Conservation (phyloP, 192 early-diverging fungal genomes). For the Helicostylum pulchrum region DNA sequence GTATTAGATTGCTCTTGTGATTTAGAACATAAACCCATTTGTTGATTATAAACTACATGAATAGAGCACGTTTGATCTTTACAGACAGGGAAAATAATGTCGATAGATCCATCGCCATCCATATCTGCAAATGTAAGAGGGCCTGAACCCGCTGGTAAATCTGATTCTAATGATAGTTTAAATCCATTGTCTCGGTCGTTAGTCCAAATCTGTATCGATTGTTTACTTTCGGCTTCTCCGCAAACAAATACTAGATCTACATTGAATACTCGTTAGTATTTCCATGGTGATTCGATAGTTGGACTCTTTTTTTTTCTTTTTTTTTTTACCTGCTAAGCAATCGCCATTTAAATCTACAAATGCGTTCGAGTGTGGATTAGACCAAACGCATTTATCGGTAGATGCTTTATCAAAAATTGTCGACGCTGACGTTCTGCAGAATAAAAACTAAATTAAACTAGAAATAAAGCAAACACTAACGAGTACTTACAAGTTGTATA, state of each 20-base stretch:
- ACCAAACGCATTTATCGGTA: constrained; percentile 54
- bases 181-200: constrained; percentile 65
- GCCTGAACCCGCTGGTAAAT: constrained; percentile 65
- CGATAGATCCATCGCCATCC: constrained; percentile 87
- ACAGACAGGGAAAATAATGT: constrained; percentile 77
- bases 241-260: constrained; percentile 66
- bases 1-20: constrained; percentile 33
- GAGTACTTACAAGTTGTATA: constrained; percentile 29
- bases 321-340: constrained; percentile 67
- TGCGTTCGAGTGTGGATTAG: constrained; percentile 85
- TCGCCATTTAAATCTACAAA: constrained; percentile 93
- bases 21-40: constrained; percentile 72
- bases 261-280: background rate
- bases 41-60: constrained; percentile 77
- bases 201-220: constrained; percentile 73
- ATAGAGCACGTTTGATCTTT: constrained; percentile 53
- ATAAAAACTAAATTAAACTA: background rate
- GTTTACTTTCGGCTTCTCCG: constrained; percentile 34
- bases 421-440: constrained; percentile 20
- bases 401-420: constrained; percentile 15
- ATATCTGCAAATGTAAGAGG: constrained; percentile 89
- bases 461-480: background rate
- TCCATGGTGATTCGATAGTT: background rate
- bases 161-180: constrained; percentile 52
- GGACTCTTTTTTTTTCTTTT: background rate